A percentile compares a stretch with the other conserved stretches of the same genome.
phyloP scores from a whole-genome alignment of 768 basidiomycete genomes.

The Paxillus ammoniavirescens region DNA sequence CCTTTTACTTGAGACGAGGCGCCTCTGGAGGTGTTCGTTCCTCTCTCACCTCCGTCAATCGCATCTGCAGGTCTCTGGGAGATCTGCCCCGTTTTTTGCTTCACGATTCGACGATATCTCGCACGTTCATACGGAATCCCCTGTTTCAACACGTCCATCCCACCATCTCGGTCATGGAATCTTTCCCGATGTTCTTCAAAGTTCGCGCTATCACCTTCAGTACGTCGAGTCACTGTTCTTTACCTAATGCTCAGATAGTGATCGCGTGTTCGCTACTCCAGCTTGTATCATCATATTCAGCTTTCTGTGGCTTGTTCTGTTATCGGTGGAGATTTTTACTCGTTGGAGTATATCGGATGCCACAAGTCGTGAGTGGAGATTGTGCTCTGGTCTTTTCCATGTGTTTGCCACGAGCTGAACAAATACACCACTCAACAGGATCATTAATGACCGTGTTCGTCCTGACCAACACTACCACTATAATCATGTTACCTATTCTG shows the following conservation, averaged over 20 bases:
- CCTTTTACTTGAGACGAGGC: slow-evolving; percentile 6
- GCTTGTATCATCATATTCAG: slow-evolving; percentile 43
- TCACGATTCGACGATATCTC: background rate
- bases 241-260: background rate
- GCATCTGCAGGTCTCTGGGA: slow-evolving; percentile 18
- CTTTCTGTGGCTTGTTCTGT: slow-evolving; percentile 47
- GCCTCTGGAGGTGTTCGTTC: slow-evolving; percentile 22
- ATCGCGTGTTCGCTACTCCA: slow-evolving; percentile 16
- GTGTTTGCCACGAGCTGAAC: slow-evolving; percentile 3
- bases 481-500: slow-evolving; percentile 43
- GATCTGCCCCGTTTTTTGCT: slow-evolving; percentile 2
- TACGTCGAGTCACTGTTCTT: slow-evolving; percentile 10
- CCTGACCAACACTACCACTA: slow-evolving; percentile 37
- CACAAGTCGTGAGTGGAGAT: slow-evolving; percentile 42
- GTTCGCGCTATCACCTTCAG: slow-evolving; percentile 29
- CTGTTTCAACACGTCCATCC: background rate
- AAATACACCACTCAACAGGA: slow-evolving; percentile 26
- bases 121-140: background rate
- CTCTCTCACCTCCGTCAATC: background rate
- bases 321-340: slow-evolving; percentile 45
- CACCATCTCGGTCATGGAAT: slow-evolving; percentile 22
- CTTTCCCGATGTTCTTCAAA: slow-evolving; percentile 30
- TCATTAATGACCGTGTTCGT: slow-evolving; percentile 48
- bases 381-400: background rate
- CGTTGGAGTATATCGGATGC: slow-evolving; percentile 46